Conservation (phyloP, 345 rosid genomes). For the Eutrema yunnanense region DNA sequence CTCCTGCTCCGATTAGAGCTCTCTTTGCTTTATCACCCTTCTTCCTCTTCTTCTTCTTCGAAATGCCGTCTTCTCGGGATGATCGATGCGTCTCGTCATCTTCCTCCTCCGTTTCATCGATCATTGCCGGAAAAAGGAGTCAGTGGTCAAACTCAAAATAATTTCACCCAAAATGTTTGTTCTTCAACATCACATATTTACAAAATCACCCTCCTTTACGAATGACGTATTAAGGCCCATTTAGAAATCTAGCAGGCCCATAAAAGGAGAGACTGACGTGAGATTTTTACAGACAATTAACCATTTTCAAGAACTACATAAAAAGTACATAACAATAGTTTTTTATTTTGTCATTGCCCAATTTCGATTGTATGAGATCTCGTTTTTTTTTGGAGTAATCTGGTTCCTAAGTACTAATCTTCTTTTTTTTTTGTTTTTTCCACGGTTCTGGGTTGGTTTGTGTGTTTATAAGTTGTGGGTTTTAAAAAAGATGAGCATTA, state of each 20-base stretch:
- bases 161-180: neutral
- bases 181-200: too few relatives aligned
- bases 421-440: too few relatives aligned
- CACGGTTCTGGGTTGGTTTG: too few relatives aligned
- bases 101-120: slow-evolving; percentile 12
- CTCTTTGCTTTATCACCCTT: slow-evolving; percentile 18
- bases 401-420: too few relatives aligned
- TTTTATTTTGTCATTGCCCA: too few relatives aligned
- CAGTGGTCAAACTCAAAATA: neutral
- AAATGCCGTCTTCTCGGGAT: neutral
- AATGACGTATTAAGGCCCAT: neutral
- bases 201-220: neutral
- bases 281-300: too few relatives aligned
- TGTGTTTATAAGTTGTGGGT: too few relatives aligned
- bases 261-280: neutral
- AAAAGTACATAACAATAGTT: too few relatives aligned
- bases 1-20: slow-evolving; percentile 28
- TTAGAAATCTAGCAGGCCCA: neutral
- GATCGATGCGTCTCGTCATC: slow-evolving; percentile 16
- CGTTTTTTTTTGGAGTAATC: too few relatives aligned
- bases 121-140: slow-evolving; percentile 6
- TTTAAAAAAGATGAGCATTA: too few relatives aligned
- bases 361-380: too few relatives aligned
- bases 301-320: too few relatives aligned
- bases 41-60: neutral